These are phyloP conservation scores for Plasmodium gonderi DNA, from an alignment of 169 alveolate genomes.

Conservation along the genomic window DNA sequence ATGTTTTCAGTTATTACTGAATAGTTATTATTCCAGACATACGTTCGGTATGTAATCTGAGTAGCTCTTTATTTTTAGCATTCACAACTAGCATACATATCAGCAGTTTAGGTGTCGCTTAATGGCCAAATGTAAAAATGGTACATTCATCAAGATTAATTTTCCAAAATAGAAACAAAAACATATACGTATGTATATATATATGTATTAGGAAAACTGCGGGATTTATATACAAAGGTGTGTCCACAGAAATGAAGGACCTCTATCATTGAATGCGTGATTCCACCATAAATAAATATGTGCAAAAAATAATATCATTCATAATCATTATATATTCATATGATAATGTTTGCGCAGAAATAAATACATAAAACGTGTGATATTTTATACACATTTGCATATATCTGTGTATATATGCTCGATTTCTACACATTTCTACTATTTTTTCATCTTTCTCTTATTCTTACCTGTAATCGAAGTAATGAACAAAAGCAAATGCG, in stretches of 20 bases:
- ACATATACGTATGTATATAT: neutral
- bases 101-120: neutral
- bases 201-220: neutral
- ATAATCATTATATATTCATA: neutral
- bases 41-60: neutral
- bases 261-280: constrained; percentile 18
- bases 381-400: neutral
- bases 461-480: constrained; percentile 72
- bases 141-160: neutral
- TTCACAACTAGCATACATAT: constrained; percentile 20
- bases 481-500: constrained; percentile 84
- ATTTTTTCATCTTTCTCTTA: constrained; percentile 14
- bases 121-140: neutral
- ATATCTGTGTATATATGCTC: neutral
- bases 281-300: constrained; percentile 3
- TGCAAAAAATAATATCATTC: constrained; percentile 22
- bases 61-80: constrained; percentile 17
- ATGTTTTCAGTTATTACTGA: constrained; percentile 3
- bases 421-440: neutral
- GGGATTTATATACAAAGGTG: neutral
- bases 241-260: neutral
- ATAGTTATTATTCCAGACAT: constrained; percentile 4
- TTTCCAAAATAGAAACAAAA: neutral
- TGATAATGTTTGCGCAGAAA: neutral
- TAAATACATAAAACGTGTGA: neutral